These are phyloP conservation scores for Vanrija humicola DNA, from an alignment of 1,284 basidiomycete species.

Conservation along the genomic window DNA sequence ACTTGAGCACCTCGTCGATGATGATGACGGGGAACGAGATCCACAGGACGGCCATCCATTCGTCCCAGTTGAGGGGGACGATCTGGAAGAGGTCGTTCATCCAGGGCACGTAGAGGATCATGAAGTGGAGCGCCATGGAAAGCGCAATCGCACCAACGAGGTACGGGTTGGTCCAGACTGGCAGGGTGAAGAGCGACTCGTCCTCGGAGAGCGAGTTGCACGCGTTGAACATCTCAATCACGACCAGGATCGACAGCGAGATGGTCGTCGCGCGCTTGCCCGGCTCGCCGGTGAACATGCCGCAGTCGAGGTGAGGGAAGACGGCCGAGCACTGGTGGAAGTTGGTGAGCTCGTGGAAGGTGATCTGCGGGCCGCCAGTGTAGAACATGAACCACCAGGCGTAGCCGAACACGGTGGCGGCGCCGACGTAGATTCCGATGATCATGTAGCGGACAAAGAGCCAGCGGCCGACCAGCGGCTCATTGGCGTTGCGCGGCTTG, in stretches of 20 bases:
- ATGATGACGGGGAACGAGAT: conserved; percentile 83
- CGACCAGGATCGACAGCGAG: conserved; percentile 67
- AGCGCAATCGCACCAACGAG: conserved; percentile 81
- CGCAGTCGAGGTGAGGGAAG: conserved; percentile 87
- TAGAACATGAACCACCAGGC: conserved; percentile 99
- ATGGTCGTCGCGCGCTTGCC: conserved; percentile 88
- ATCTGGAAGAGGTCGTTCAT: conserved; percentile 90
- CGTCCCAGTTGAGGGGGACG: conserved; percentile 80
- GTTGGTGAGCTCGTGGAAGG: conserved; percentile 86
- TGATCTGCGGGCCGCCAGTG: conserved; percentile 81
- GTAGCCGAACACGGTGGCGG: conserved; percentile 92
- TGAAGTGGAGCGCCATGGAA: conserved; percentile 87
- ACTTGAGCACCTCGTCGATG: conserved; percentile 89
- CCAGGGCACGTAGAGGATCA: conserved; percentile 92
- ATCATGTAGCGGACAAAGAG: conserved; percentile 93
- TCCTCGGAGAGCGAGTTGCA: conserved; percentile 99
- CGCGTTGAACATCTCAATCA: conserved; percentile 99
- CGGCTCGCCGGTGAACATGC: conserved; percentile 86
- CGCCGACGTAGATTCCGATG: conserved; percentile 89
- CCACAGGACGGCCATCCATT: conserved; percentile 92
- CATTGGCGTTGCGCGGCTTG: conserved; percentile 79
- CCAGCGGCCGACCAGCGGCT: conserved; percentile 89
- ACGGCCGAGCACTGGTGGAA: conserved; percentile 81
- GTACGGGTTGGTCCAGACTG: conserved; percentile 90
- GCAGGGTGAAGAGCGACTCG: conserved; percentile 81